phyloP scores from a whole-genome alignment of 768 basidiomycete species.

The Podaxis sp. region DNA sequence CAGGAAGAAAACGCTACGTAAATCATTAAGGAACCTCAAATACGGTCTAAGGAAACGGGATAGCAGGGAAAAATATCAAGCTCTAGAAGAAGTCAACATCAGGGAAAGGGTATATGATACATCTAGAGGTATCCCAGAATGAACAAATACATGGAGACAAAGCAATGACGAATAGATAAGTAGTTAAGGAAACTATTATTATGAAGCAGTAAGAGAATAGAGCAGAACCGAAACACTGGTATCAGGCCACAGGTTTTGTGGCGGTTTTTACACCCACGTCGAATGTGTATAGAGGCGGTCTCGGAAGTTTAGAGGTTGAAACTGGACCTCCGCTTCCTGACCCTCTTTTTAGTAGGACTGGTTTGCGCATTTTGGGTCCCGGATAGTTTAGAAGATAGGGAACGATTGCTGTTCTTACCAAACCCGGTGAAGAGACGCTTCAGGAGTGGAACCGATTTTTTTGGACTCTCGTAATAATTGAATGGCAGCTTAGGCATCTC shows the following conservation, averaged over 20 bases:
- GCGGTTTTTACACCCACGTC: background rate
- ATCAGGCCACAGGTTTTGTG: background rate
- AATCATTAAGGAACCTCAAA: background rate
- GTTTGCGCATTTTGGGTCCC: background rate
- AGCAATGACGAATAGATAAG: background rate
- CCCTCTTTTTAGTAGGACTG: background rate
- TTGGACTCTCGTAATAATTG: conserved; percentile 13
- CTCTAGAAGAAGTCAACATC: background rate
- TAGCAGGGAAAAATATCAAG: background rate
- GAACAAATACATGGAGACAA: background rate
- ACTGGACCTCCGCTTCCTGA: conserved; percentile 2
- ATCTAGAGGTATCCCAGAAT: background rate
- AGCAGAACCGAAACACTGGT: background rate
- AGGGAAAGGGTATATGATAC: conserved; percentile 2
- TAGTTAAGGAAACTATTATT: background rate
- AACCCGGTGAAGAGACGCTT: conserved; percentile 17
- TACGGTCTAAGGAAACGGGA: background rate
- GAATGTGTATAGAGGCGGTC: background rate
- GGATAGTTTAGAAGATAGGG: conserved; percentile 2
- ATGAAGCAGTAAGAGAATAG: background rate
- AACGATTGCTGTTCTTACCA: conserved; percentile 9
- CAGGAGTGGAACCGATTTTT: conserved; percentile 12
- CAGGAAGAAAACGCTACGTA: background rate
- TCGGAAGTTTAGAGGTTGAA: background rate
- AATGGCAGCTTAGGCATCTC: conserved; percentile 13